phyloP scores from a whole-genome alignment of 768 basidiomycete species.

The Sarcodon aspratus region DNA sequence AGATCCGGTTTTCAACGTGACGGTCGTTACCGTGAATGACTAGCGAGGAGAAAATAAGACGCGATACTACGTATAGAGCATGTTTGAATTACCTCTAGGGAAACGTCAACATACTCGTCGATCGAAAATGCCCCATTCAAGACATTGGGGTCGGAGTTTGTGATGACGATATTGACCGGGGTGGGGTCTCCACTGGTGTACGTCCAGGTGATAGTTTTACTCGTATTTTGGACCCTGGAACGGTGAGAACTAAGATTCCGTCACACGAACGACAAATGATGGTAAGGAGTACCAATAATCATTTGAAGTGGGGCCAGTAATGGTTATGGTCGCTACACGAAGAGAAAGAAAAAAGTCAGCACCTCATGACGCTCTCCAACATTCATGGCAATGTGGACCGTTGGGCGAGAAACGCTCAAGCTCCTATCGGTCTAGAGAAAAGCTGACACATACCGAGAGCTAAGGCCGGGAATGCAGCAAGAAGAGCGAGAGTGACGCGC shows the following conservation, averaged over 20 bases:
- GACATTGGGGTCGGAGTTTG: conserved; percentile 17
- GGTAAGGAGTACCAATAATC: conserved; percentile 18
- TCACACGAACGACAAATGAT: neutral
- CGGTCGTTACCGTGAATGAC: conserved; percentile 20
- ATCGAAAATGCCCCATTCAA: conserved; percentile 27
- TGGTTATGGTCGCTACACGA: conserved; percentile 17
- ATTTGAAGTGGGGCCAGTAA: conserved; percentile 16
- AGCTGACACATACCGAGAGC: conserved; percentile 10
- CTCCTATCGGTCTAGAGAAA: neutral
- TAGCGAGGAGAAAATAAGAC: neutral
- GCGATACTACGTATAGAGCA: neutral
- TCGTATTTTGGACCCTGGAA: conserved; percentile 22
- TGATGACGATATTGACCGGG: conserved; percentile 21
- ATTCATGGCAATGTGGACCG: too few species aligned
- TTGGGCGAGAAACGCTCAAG: neutral
- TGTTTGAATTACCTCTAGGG: conserved; percentile 10
- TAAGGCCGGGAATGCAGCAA: conserved; percentile 15
- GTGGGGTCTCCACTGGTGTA: conserved; percentile 19
- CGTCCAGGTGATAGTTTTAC: conserved; percentile 24
- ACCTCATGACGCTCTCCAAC: neutral
- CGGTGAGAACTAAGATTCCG: neutral
- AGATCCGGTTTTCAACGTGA: conserved; percentile 17
- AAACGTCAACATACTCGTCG: conserved; percentile 18
- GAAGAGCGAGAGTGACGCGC: conserved; percentile 14
- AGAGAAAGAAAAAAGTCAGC: neutral